Base-by-base conservation (phyloP, 345 rosid genomes). In the Jatropha curcas region DNA sequence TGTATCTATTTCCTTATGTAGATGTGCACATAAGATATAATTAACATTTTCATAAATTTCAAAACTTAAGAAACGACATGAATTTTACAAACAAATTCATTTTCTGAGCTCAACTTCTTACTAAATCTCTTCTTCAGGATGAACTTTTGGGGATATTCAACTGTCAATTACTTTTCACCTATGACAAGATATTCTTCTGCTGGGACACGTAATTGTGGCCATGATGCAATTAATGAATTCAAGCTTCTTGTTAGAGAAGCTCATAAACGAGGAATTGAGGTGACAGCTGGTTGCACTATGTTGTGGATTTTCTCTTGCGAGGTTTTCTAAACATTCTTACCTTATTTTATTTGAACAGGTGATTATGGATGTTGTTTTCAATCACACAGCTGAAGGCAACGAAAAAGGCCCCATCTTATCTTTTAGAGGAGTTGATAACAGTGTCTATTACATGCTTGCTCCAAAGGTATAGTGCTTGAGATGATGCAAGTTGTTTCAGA, bases 341-440 rank as follows among this genome's bases (percentile, higher is more conserved):
- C 10, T 71, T 65, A 79, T 74, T 78, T 48, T 64, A 43, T 74
- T 78, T 73, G 51, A 70, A 74, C 90, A 94, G 98, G 97, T 94
- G 48, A 50, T 92, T 76, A 86, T 94, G 97, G 98, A 94, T 80
- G 97, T 94, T 37, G 97, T 94, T 71, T 89, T 94, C 87, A 94
- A 94, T 83, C 98, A 94, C 86, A 94, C 98, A 24, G 96, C 97
- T 25, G 98, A 94, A 86, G 98, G 98, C 72, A 94, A 94, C 85
- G 97, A 90, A 77, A 85, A 87, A 83, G 98, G 98, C 22, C 97
- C 93, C 57, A 84, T 80, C 75, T 61, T 90, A 45, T 92, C 98
- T 71, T 94, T 94, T 73, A 92, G 93, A 82, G 98, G 98, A 77
- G 86, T 85, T 72, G 98, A 94, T 79, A 92, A 92, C 79, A 87